Conservation (phyloP, 2,329 filamentous ascomycete species). For the Aureobasidium sp. region DNA sequence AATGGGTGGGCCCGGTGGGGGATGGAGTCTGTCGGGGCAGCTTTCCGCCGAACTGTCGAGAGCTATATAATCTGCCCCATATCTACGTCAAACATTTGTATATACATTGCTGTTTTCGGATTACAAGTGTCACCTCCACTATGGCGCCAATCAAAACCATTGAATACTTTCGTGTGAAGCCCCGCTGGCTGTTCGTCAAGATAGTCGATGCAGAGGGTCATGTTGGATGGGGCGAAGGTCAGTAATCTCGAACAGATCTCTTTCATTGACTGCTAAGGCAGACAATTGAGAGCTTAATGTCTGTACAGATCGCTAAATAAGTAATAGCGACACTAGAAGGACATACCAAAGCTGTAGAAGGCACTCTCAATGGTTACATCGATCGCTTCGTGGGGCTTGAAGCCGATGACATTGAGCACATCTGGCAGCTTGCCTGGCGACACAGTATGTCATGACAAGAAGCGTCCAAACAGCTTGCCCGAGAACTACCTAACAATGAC, state of each 20-base stretch:
- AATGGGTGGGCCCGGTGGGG: background rate
- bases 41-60: background rate
- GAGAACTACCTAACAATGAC: background rate
- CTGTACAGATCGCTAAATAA: no score
- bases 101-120: background rate
- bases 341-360: conserved; percentile 65
- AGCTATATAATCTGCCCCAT: background rate
- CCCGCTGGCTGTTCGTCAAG: conserved; percentile 71
- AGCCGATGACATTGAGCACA: conserved; percentile 69
- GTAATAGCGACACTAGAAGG: conserved; percentile 57
- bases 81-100: background rate
- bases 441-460: conserved; percentile 25
- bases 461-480: background rate
- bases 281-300: no score
- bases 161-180: conserved; percentile 68
- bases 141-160: conserved; percentile 61
- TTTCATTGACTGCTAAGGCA: no score
- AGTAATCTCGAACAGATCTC: no score
- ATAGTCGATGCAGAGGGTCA: conserved; percentile 58
- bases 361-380: conserved; percentile 59
- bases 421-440: conserved; percentile 68
- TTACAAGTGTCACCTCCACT: background rate
- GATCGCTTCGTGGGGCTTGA: conserved; percentile 57
- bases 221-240: conserved; percentile 60
- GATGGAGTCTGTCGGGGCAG: background rate